A percentile compares a stretch with the other conserved stretches of the same genome.
Conservation (phyloP, 2,329 filamentous ascomycete species). For the Colletotrichum lindemuthianum region DNA sequence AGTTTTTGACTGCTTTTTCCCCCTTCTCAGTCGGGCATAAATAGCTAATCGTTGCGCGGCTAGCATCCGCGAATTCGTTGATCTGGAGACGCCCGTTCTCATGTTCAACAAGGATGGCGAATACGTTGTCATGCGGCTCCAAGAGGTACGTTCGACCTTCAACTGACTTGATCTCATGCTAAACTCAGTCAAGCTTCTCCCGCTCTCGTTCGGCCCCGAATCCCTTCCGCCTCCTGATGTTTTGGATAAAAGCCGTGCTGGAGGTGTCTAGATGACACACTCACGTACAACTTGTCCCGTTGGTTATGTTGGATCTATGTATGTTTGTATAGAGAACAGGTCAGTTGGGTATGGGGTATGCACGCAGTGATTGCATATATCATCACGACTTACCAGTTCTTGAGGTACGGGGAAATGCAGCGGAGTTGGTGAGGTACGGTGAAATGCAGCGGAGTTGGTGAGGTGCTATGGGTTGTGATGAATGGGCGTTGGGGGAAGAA, state of each 20-base stretch:
- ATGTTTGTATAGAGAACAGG: no score
- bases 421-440: no score
- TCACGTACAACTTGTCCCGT: not conserved
- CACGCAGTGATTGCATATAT: no score
- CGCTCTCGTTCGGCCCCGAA: slow-evolving; percentile 74
- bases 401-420: no score
- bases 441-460: not conserved
- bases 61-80: slow-evolving; percentile 81
- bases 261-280: not conserved
- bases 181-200: slow-evolving; percentile 65
- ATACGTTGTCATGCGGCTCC: slow-evolving; percentile 75
- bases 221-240: slow-evolving; percentile 57
- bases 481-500: no score
- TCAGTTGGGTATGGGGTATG: no score
- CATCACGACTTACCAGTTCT: no score
- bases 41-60: not conserved
- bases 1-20: slow-evolving; percentile 45
- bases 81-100: slow-evolving; percentile 77
- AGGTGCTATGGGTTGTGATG: not conserved
- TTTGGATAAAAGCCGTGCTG: slow-evolving; percentile 28
- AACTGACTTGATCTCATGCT: not conserved
- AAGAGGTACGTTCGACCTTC: slow-evolving; percentile 61
- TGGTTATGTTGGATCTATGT: not conserved
- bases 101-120: slow-evolving; percentile 90
- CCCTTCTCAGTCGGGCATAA: no score